Percentiles rank a stretch among this genome's conserved stretches.
phyloP scores from a whole-genome alignment of 208 protist species.

The Crithidia expoeki region DNA sequence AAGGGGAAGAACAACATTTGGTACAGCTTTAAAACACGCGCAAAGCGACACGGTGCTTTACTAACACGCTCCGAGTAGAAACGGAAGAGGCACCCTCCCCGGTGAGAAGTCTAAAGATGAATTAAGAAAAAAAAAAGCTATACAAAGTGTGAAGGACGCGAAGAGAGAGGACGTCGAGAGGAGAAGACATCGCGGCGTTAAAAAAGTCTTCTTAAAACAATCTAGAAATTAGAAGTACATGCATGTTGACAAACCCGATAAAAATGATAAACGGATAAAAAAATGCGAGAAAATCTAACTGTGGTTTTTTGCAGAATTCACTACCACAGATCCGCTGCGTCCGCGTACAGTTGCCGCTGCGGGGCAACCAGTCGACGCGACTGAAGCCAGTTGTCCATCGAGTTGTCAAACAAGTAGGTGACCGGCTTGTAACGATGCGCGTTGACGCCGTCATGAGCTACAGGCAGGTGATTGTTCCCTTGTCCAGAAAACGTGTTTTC shows the following conservation, averaged over 20 bases:
- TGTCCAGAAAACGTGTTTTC: not conserved
- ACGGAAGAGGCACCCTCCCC: too few relatives aligned
- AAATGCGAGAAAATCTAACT: not conserved
- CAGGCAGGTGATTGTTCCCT: not conserved
- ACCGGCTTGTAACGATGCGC: slow-evolving; percentile 34
- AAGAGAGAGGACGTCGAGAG: not conserved
- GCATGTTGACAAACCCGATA: too few relatives aligned
- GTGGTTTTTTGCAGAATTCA: too few relatives aligned
- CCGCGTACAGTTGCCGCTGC: slow-evolving; percentile 21
- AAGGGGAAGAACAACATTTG: too few relatives aligned
- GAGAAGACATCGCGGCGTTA: too few relatives aligned
- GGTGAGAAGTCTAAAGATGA: not conserved
- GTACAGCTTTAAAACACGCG: too few relatives aligned
- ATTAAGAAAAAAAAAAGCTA: slow-evolving; percentile 8
- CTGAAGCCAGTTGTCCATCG: slow-evolving; percentile 25
- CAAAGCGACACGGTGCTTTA: too few relatives aligned
- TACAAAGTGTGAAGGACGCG: slow-evolving; percentile 8
- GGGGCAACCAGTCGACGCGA: slow-evolving; percentile 1
- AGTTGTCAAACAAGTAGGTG: slow-evolving; percentile 36
- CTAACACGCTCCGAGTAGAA: too few relatives aligned
- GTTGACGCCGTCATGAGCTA: slow-evolving; percentile 1
- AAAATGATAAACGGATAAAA: too few relatives aligned
- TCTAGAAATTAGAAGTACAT: too few relatives aligned
- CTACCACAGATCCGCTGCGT: slow-evolving; percentile 18
- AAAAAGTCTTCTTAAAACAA: too few relatives aligned